A percentile compares a stretch with the other conserved stretches of the same genome.
Evolutionary conservation across 148 eudicot genomes (phyloP).

Genomic region (Simmondsia chinensis): DNA sequence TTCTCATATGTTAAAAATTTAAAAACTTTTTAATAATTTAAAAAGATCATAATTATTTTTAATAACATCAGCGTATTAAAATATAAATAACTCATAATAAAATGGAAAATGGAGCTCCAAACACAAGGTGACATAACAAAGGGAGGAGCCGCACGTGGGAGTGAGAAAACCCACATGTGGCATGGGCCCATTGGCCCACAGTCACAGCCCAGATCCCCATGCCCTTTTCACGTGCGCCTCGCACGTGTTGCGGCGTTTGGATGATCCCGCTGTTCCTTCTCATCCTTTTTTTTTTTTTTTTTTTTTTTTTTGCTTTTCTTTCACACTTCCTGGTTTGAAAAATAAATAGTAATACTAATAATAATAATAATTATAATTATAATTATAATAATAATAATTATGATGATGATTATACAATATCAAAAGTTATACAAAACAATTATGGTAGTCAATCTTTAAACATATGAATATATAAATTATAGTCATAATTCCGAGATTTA

Average conservation of each 20-base stretch:
- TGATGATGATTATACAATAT: too few relatives aligned
- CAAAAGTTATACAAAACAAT: too few relatives aligned
- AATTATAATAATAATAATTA: too few relatives aligned
- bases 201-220: too few relatives aligned
- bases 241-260: slow-evolving; percentile 33
- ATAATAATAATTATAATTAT: too few relatives aligned
- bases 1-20: too few relatives aligned
- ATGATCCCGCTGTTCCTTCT: slow-evolving; percentile 27
- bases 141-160: slow-evolving; percentile 14
- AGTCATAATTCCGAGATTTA: too few relatives aligned
- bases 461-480: too few relatives aligned
- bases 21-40: neutral
- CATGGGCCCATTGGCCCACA: slow-evolving; percentile 4
- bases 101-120: slow-evolving; percentile 9
- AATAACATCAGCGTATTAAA: slow-evolving; percentile 6
- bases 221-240: slow-evolving; percentile 40
- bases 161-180: slow-evolving; percentile 2
- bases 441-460: too few relatives aligned
- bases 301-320: neutral
- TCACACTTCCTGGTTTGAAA: too few relatives aligned
- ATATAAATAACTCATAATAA: slow-evolving; percentile 8
- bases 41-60: neutral
- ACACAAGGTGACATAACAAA: slow-evolving; percentile 19
- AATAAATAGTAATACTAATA: too few relatives aligned
- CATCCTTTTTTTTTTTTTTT: neutral